Percentiles rank a stretch among this genome's conserved stretches.
phyloP scores from a whole-genome alignment of 768 basidiomycete genomes.

The Dioszegia aurantiaca region DNA sequence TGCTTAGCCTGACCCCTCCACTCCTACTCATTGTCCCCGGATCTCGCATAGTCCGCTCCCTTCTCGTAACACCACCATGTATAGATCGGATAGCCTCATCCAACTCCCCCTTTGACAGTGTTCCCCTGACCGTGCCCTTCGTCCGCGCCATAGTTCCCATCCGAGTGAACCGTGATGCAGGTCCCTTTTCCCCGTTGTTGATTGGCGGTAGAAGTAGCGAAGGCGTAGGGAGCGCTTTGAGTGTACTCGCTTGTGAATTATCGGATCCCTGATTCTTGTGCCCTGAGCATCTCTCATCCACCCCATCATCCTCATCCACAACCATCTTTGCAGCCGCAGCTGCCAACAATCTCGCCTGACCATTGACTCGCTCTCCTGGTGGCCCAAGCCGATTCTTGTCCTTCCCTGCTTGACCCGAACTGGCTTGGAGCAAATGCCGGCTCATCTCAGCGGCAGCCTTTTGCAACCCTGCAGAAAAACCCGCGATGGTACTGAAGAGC shows the following conservation, averaged over 20 bases:
- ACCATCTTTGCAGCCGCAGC: conserved; percentile 5
- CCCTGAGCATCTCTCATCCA: not conserved
- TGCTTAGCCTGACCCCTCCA: conserved; percentile 58
- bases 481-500: conserved; percentile 59
- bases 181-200: not conserved
- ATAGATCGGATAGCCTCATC: conserved; percentile 79
- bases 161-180: not conserved
- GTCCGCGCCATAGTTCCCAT: conserved; percentile 3
- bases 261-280: conserved; percentile 1
- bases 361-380: conserved; percentile 10
- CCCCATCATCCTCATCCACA: not conserved
- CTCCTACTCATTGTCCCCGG: conserved; percentile 34
- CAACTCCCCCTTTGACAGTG: conserved; percentile 72
- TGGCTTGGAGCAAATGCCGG: conserved; percentile 57
- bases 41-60: conserved; percentile 52
- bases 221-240: conserved; percentile 6
- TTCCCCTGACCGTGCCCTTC: conserved; percentile 45
- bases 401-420: not conserved
- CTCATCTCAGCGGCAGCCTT: conserved; percentile 48
- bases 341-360: conserved; percentile 9
- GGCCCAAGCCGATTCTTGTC: not conserved
- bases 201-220: not conserved
- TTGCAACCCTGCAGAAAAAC: conserved; percentile 35
- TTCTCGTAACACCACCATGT: conserved; percentile 43
- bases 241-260: not conserved